Percentiles rank a stretch among this genome's conserved stretches.
These are phyloP conservation scores for Diaporthe destruens DNA, from an alignment of 2,329 filamentous ascomycete species.

Conservation along the genomic window DNA sequence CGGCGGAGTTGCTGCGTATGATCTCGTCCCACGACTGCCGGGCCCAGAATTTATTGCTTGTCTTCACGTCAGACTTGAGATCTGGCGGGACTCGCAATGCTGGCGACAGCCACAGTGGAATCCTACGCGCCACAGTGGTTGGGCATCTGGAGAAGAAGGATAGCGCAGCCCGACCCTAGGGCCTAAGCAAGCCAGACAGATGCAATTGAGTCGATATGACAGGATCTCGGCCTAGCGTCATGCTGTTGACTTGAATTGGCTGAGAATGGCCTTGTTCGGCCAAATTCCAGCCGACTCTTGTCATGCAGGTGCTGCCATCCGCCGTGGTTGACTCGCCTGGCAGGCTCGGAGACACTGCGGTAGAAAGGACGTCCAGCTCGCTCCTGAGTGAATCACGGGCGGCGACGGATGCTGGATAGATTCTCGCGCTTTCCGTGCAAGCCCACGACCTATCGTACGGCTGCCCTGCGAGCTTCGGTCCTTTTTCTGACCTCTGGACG, in stretches of 20 bases:
- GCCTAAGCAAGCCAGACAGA: constrained; percentile 25
- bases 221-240: constrained; percentile 38
- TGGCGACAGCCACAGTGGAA: constrained; percentile 27
- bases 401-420: background rate
- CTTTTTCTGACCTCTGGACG: constrained; percentile 30
- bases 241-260: constrained; percentile 32
- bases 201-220: constrained; percentile 34
- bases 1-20: constrained; percentile 38
- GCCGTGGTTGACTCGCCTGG: constrained; percentile 36
- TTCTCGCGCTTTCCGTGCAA: constrained; percentile 15
- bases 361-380: constrained; percentile 3
- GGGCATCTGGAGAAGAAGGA: constrained; percentile 5
- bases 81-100: constrained; percentile 31
- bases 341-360: constrained; percentile 34
- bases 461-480: background rate
- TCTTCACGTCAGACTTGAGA: constrained; percentile 36
- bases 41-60: constrained; percentile 40
- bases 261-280: constrained; percentile 37
- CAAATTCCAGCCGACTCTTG: constrained; percentile 34
- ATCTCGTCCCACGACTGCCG: constrained; percentile 39
- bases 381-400: constrained; percentile 33
- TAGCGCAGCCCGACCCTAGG: constrained; percentile 16
- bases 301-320: constrained; percentile 20
- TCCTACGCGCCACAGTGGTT: constrained; percentile 22
- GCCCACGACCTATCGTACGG: constrained; percentile 1